These are phyloP conservation scores for Fusarium temperatum DNA, from an alignment of 2,329 filamentous ascomycete genomes.

Conservation along the genomic window DNA sequence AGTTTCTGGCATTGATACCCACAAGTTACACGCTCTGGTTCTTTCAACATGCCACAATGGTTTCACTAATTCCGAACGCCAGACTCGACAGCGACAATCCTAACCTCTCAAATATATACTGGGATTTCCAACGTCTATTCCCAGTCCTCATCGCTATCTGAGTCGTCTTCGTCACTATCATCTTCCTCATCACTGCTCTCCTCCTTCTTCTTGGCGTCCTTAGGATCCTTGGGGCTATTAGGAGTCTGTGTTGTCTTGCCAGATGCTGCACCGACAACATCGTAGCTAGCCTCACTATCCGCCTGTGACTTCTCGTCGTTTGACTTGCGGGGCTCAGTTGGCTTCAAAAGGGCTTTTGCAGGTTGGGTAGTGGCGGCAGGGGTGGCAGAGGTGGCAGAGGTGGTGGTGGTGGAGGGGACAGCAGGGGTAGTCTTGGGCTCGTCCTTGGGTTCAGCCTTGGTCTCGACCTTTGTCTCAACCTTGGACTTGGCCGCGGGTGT, in stretches of 20 bases:
- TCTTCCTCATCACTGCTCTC: conserved; percentile 16
- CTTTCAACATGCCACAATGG: conserved; percentile 26
- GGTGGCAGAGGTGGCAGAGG: conserved; percentile 38
- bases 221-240: conserved; percentile 70
- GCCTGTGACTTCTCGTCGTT: conserved; percentile 90
- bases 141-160: conserved; percentile 72
- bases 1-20: conserved; percentile 42
- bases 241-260: conserved; percentile 82
- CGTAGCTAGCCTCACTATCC: conserved; percentile 95
- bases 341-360: conserved; percentile 62
- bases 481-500: conserved; percentile 8
- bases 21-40: conserved; percentile 33
- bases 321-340: conserved; percentile 73
- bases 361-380: conserved; percentile 63
- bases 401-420: conserved; percentile 68
- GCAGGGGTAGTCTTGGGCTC: conserved; percentile 45
- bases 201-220: conserved; percentile 39
- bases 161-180: conserved; percentile 14
- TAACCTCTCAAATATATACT: conserved; percentile 20
- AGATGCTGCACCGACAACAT: conserved; percentile 83
- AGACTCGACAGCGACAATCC: conserved; percentile 38
- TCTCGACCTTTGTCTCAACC: conserved; percentile 47
- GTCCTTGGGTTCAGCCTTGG: conserved; percentile 51
- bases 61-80: conserved; percentile 47
- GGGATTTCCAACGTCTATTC: conserved; percentile 59